These are phyloP conservation scores for Pseudohalonectria lignicola DNA, from an alignment of 2,329 filamentous ascomycete genomes.

Conservation along the genomic window DNA sequence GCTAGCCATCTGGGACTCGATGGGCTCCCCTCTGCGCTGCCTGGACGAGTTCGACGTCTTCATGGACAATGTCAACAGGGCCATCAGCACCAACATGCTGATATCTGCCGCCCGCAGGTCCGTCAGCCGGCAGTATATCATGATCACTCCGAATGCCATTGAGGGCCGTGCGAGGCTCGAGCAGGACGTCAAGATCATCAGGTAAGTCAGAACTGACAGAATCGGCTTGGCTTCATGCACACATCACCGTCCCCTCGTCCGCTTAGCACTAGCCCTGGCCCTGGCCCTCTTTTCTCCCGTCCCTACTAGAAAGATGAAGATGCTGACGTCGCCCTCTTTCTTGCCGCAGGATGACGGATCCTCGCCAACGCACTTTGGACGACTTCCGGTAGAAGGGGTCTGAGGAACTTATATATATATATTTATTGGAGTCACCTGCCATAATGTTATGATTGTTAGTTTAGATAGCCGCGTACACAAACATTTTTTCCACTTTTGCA, in stretches of 20 bases:
- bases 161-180: conserved; percentile 44
- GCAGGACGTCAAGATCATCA: conserved; percentile 68
- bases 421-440: too few species aligned
- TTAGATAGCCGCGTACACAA: too few species aligned
- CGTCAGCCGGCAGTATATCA: conserved; percentile 86
- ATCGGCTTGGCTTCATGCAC: too few species aligned
- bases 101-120: conserved; percentile 71
- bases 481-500: too few species aligned
- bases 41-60: conserved; percentile 98
- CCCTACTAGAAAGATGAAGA: conserved; percentile 12
- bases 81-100: conserved; percentile 88
- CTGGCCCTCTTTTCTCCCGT: background rate
- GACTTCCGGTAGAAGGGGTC: background rate
- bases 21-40: conserved; percentile 90
- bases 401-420: background rate
- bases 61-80: conserved; percentile 96
- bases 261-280: too few species aligned
- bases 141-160: conserved; percentile 90
- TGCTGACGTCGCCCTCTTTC: background rate
- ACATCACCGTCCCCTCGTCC: too few species aligned
- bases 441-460: too few species aligned
- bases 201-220: too few species aligned
- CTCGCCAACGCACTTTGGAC: conserved; percentile 39
- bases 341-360: conserved; percentile 40
- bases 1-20: conserved; percentile 91